phyloP scores from a whole-genome alignment of 768 basidiomycete species.

The Termitomyces sp. region DNA sequence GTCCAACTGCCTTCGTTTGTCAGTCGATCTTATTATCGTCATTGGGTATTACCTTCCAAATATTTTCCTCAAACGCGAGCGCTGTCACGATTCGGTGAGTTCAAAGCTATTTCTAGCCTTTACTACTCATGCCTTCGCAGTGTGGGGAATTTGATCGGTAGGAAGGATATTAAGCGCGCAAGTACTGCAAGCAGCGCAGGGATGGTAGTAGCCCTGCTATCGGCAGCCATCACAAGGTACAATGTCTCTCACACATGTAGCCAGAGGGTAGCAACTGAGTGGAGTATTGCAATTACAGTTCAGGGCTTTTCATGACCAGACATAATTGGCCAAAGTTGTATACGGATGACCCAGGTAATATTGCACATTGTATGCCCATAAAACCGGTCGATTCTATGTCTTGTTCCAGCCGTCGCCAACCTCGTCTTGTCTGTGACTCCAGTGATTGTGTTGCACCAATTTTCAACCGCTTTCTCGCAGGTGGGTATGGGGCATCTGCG shows the following conservation, averaged over 20 bases:
- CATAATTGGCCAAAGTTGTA: neutral
- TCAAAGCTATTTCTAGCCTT: too few species aligned
- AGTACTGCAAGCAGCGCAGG: slow-evolving; percentile 36
- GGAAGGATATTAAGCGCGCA: slow-evolving; percentile 4
- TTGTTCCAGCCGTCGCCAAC: too few species aligned
- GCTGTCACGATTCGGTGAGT: slow-evolving; percentile 77
- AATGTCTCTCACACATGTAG: neutral
- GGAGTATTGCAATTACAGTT: neutral
- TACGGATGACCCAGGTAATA: neutral
- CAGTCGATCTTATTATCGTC: slow-evolving; percentile 27
- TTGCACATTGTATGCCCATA: too few species aligned
- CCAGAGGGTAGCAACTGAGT: too few species aligned
- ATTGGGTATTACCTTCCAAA: slow-evolving; percentile 72
- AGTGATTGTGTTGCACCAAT: too few species aligned
- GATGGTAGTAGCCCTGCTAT: slow-evolving; percentile 36
- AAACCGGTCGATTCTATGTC: too few species aligned
- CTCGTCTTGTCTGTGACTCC: too few species aligned
- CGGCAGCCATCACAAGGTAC: neutral
- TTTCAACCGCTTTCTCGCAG: too few species aligned
- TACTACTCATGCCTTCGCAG: neutral
- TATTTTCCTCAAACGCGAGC: slow-evolving; percentile 72
- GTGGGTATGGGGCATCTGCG: too few species aligned
- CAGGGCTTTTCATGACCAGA: neutral
- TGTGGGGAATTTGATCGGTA: slow-evolving; percentile 10
- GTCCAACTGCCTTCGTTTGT: too few species aligned